Conservation (phyloP, 225 moss, liverwort and hornwort species). For the Antitrichia curtipendula region DNA sequence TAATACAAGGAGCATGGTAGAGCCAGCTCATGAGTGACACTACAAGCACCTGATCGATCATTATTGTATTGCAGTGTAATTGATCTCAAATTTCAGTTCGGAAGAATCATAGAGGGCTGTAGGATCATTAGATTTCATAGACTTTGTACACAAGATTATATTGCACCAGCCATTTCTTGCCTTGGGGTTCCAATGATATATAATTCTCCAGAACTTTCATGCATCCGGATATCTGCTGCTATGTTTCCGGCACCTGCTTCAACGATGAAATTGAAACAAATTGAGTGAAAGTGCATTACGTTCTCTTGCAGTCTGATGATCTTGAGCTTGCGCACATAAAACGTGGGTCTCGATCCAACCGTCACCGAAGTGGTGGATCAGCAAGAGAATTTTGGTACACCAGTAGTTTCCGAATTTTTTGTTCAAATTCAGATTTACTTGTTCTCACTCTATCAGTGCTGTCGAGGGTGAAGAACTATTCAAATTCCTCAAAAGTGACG, state of each 20-base stretch:
- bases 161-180: neutral
- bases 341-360: neutral
- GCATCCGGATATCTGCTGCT: neutral
- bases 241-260: neutral
- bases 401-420: neutral
- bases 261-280: neutral
- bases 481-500: neutral
- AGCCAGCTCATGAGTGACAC: neutral
- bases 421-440: neutral
- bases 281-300: neutral
- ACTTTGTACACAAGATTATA: neutral
- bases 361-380: neutral
- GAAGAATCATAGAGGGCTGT: neutral
- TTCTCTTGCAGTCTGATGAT: neutral
- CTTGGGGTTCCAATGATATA: neutral
- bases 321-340: neutral
- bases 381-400: neutral
- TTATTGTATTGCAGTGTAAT: too few relatives aligned
- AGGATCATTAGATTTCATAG: neutral
- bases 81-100: neutral
- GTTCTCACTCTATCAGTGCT: neutral
- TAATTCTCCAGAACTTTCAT: neutral
- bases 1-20: neutral
- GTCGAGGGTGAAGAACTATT: neutral
- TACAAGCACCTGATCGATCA: neutral